Conservation (phyloP, 495 filamentous ascomycete species). For the Glarea lozoyensis region DNA sequence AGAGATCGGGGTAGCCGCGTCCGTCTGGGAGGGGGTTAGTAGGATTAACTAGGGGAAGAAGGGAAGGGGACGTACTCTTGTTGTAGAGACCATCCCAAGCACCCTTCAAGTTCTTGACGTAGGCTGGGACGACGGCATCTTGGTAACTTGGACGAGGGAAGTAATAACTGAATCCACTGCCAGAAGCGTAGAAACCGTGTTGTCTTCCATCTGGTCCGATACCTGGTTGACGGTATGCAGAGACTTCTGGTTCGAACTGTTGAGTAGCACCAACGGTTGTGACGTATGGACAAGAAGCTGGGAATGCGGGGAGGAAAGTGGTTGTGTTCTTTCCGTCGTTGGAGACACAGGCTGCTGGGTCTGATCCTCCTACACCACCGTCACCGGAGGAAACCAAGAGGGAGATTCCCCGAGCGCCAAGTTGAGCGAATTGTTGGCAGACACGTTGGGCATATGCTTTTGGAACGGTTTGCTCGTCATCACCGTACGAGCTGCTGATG, state of each 20-base stretch:
- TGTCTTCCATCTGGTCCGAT: constrained; percentile 21
- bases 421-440: constrained; percentile 63
- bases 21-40: constrained; percentile 36
- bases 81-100: constrained; percentile 15
- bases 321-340: constrained; percentile 57
- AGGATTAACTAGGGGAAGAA: background rate
- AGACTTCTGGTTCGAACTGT: constrained; percentile 45
- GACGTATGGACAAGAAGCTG: constrained; percentile 71
- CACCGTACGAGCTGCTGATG: constrained; percentile 65
- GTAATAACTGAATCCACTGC: constrained; percentile 62
- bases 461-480: constrained; percentile 59
- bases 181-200: constrained; percentile 39
- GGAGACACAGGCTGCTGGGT: constrained; percentile 42
- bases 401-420: constrained; percentile 63
- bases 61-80: background rate
- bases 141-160: constrained; percentile 61
- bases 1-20: constrained; percentile 66
- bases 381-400: constrained; percentile 68
- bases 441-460: constrained; percentile 51
- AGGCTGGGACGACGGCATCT: constrained; percentile 42
- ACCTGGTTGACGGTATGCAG: constrained; percentile 49
- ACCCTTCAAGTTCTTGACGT: constrained; percentile 32
- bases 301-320: constrained; percentile 61
- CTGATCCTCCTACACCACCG: constrained; percentile 46
- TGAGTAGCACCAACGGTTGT: constrained; percentile 68